A percentile compares a stretch with the other conserved stretches of the same genome.
phyloP scores from a whole-genome alignment of 1,139 yeast species.

The Kluyveromyces marxianus region DNA sequence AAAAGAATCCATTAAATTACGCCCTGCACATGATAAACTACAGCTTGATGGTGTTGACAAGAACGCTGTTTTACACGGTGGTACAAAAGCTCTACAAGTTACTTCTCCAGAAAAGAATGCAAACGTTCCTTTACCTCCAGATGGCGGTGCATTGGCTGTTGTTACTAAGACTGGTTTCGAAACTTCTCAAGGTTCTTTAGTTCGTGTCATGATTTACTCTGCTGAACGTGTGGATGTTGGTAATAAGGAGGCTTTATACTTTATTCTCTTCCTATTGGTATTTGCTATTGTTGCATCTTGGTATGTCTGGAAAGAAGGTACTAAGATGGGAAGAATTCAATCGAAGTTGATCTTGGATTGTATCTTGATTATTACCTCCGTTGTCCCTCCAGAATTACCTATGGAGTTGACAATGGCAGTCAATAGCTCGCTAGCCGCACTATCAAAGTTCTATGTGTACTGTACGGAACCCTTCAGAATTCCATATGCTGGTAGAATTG shows the following conservation, averaged over 20 bases:
- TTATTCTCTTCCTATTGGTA: slow-evolving; percentile 77
- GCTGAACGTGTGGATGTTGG: slow-evolving; percentile 97
- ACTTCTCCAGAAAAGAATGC: slow-evolving; percentile 52
- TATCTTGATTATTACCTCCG: slow-evolving; percentile 91
- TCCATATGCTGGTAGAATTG: slow-evolving; percentile 96
- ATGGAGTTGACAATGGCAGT: slow-evolving; percentile 99
- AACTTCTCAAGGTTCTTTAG: slow-evolving; percentile 95
- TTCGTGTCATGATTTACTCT: slow-evolving; percentile 95
- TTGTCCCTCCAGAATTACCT: slow-evolving; percentile 96
- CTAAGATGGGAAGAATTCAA: slow-evolving; percentile 89
- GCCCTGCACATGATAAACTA: slow-evolving; percentile 63
- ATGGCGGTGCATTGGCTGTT: slow-evolving; percentile 83
- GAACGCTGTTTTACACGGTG: slow-evolving; percentile 87
- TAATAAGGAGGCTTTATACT: slow-evolving; percentile 86
- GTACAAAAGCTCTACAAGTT: slow-evolving; percentile 93
- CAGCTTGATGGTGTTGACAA: slow-evolving; percentile 81
- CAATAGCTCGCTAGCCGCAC: slow-evolving; percentile 79
- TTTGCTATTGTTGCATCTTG: slow-evolving; percentile 95
- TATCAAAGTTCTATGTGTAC: slow-evolving; percentile 80
- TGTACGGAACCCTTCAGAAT: slow-evolving; percentile 99
- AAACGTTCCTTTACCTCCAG: slow-evolving; percentile 60
- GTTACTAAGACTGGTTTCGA: slow-evolving; percentile 95
- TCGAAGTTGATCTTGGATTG: slow-evolving; percentile 91
- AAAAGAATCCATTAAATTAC: slow-evolving; percentile 80
- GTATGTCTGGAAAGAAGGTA: slow-evolving; percentile 98